Evolutionary conservation across 495 filamentous ascomycete species (phyloP).

Genomic region (Penicillium simplicissimum): DNA sequence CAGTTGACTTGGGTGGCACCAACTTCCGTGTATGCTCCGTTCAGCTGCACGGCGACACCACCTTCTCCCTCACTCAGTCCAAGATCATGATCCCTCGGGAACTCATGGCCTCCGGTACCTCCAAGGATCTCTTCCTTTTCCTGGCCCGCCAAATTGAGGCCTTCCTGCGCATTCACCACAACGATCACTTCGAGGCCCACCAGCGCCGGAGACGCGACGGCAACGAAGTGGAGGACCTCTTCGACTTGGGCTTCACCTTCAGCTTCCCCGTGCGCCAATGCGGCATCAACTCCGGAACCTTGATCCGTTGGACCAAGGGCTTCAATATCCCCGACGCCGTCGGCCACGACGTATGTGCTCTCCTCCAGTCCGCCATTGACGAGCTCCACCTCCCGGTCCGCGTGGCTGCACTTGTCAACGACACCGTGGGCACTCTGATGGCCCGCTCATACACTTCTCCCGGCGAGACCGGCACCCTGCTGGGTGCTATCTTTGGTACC

Average conservation of each 20-base stretch:
- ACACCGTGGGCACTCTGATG: constrained; percentile 97
- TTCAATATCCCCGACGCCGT: constrained; percentile 92
- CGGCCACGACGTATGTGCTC: constrained; percentile 89
- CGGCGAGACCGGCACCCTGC: constrained; percentile 79
- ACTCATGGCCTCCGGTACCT: constrained; percentile 85
- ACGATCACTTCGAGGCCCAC: constrained; percentile 80
- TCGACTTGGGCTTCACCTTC: constrained; percentile 95
- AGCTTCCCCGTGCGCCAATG: constrained; percentile 93
- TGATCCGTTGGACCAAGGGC: constrained; percentile 98
- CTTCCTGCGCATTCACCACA: constrained; percentile 86
- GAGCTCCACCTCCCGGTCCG: constrained; percentile 81
- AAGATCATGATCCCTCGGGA: constrained; percentile 89
- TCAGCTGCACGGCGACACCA: constrained; percentile 85
- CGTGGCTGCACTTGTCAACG: constrained; percentile 93
- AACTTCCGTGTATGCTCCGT: constrained; percentile 98
- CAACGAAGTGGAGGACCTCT: constrained; percentile 67
- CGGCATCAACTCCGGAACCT: constrained; percentile 88
- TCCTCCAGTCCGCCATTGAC: constrained; percentile 92
- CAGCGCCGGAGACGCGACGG: constrained; percentile 58
- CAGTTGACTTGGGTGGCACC: constrained; percentile 94
- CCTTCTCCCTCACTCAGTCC: constrained; percentile 85
- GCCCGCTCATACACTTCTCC: constrained; percentile 92
- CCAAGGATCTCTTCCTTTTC: constrained; percentile 88
- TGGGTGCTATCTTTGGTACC: constrained; percentile 90
- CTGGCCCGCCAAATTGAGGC: constrained; percentile 85